phyloP scores from a whole-genome alignment of 2,329 filamentous ascomycete species.

The Hypoxylon sp. region DNA sequence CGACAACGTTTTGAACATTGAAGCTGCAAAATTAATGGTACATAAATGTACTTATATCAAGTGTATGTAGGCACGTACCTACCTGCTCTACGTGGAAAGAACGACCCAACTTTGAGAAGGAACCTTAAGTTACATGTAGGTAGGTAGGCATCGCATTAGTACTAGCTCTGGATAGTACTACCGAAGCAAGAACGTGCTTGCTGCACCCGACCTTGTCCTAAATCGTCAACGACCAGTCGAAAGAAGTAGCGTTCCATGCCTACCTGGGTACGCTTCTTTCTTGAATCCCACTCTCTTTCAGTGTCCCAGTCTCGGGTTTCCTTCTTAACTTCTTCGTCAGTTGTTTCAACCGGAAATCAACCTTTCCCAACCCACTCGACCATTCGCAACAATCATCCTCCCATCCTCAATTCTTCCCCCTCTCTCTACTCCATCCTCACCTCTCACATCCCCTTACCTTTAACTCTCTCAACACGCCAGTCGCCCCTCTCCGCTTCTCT shows the following conservation, averaged over 20 bases:
- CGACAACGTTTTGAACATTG: no score
- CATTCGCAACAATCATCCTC: conserved; percentile 34
- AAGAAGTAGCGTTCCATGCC: conserved; percentile 24
- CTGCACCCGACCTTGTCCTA: conserved; percentile 38
- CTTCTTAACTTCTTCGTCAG: conserved; percentile 43
- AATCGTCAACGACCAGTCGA: conserved; percentile 35
- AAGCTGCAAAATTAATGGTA: not conserved
- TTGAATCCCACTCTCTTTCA: conserved; percentile 44
- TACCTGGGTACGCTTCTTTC: conserved; percentile 27
- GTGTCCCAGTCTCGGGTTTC: conserved; percentile 40
- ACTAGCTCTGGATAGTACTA: conserved; percentile 44
- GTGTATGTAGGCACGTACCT: not conserved
- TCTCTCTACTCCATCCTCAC: conserved; percentile 36
- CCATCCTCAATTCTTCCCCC: conserved; percentile 42
- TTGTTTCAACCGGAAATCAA: conserved; percentile 41
- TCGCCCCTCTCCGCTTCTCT: conserved; percentile 42
- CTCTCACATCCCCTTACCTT: conserved; percentile 42
- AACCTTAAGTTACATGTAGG: not conserved
- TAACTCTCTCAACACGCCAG: conserved; percentile 42
- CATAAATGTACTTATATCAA: no score
- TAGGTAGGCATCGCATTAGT: conserved; percentile 26
- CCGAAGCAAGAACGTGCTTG: conserved; percentile 39
- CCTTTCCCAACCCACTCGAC: conserved; percentile 22
- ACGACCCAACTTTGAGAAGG: not conserved
- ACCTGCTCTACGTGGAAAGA: conserved; percentile 10